phyloP scores from a whole-genome alignment of 2,329 filamentous ascomycete genomes.

The Cladophialophora bantiana region DNA sequence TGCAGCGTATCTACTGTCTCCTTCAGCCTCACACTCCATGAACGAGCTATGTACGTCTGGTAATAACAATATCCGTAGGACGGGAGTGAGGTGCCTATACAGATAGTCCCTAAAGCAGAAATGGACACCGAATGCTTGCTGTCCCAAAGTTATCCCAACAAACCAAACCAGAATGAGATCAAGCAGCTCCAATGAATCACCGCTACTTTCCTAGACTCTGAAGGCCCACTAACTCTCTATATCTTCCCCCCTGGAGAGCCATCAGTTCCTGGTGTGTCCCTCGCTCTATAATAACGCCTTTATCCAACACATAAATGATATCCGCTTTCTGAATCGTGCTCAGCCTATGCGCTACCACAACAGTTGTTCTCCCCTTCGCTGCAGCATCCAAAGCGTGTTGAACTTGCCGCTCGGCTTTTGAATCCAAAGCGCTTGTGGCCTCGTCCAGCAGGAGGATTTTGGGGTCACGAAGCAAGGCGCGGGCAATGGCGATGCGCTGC shows the following conservation, averaged over 20 bases:
- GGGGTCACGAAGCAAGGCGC: conserved; percentile 87
- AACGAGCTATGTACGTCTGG: neutral
- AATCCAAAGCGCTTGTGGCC: conserved; percentile 65
- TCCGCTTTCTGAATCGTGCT: conserved; percentile 95
- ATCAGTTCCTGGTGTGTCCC: conserved; percentile 80
- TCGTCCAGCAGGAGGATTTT: conserved; percentile 85
- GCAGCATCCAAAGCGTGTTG: conserved; percentile 81
- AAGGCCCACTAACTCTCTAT: conserved; percentile 79
- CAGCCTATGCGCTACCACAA: conserved; percentile 90
- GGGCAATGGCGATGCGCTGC: conserved; percentile 91
- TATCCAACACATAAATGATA: conserved; percentile 95
- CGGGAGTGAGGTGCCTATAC: conserved; percentile 2
- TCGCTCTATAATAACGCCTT: conserved; percentile 82
- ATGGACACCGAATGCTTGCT: neutral
- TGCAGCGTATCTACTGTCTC: neutral
- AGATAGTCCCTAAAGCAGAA: neutral
- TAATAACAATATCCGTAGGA: neutral
- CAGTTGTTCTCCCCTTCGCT: conserved; percentile 84
- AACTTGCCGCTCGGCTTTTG: conserved; percentile 59
- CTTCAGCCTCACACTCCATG: neutral
- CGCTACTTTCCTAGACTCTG: conserved; percentile 73
- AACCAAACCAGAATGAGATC: neutral
- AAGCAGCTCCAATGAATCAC: conserved; percentile 9
- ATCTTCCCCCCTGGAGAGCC: conserved; percentile 64
- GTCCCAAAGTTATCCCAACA: conserved; percentile 6